phyloP scores from a whole-genome alignment of 768 basidiomycete genomes.

The Holtermannia corniformis region DNA sequence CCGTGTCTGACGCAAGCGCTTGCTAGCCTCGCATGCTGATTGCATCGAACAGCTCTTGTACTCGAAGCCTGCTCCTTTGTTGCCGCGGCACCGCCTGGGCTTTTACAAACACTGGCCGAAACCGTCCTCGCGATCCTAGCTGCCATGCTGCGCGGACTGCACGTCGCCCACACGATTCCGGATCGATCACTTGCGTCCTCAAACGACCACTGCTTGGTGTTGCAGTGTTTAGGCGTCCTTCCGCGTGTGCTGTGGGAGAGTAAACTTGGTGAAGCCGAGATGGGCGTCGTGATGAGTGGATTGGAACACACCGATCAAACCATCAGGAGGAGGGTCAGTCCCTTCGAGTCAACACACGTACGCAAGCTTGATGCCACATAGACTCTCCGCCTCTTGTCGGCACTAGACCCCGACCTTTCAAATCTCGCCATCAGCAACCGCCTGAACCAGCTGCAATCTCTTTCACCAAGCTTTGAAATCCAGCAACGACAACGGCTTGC shows the following conservation, averaged over 20 bases:
- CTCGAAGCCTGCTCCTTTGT: no score
- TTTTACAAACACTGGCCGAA: no score
- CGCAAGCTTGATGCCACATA: conserved; percentile 1
- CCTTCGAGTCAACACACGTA: neutral
- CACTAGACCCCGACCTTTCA: conserved; percentile 8
- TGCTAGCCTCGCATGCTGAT: no score
- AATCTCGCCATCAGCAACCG: neutral
- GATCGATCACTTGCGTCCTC: neutral
- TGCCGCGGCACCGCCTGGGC: no score
- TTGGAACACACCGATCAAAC: conserved; percentile 22
- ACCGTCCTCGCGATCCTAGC: no score
- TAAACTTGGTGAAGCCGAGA: conserved; percentile 18
- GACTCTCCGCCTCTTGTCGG: conserved; percentile 12
- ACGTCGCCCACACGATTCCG: no score
- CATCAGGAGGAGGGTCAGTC: conserved; percentile 19
- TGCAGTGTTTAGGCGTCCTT: conserved; percentile 19
- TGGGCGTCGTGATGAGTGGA: conserved; percentile 28
- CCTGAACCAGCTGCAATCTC: neutral
- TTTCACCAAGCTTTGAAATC: conserved; percentile 6
- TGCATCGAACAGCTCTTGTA: no score
- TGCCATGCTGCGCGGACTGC: no score
- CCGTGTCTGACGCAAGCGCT: no score
- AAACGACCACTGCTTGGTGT: conserved; percentile 15
- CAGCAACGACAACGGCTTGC: conserved; percentile 6
- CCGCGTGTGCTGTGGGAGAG: conserved; percentile 15